Percentiles rank a stretch among this genome's conserved stretches.
phyloP scores from a whole-genome alignment of 2,329 filamentous ascomycete species.

The Cryoendolithus antarcticus region DNA sequence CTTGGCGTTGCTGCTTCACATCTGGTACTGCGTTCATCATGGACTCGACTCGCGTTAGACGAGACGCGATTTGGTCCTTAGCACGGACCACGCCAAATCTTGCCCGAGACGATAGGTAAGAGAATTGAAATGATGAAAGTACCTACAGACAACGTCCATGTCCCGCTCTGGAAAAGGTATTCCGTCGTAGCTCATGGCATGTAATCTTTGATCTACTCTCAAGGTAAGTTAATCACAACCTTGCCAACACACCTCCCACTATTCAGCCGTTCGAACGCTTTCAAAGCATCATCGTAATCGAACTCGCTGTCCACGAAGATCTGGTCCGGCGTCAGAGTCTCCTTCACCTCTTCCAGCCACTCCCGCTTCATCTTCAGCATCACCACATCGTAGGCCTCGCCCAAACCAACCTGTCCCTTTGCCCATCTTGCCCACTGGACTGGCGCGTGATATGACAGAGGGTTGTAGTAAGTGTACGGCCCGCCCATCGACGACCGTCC shows the following conservation, averaged over 20 bases:
- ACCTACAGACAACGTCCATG: too few relatives aligned
- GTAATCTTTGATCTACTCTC: neutral
- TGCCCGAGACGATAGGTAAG: too few relatives aligned
- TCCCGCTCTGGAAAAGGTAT: too few relatives aligned
- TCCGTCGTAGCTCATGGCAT: too few relatives aligned
- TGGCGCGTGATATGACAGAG: slow-evolving; percentile 10
- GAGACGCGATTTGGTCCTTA: too few relatives aligned
- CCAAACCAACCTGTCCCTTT: slow-evolving; percentile 27
- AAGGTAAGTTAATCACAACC: slow-evolving; percentile 14
- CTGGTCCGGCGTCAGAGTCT: slow-evolving; percentile 41
- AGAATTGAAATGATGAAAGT: too few relatives aligned
- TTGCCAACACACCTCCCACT: slow-evolving; percentile 23
- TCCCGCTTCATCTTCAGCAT: slow-evolving; percentile 33
- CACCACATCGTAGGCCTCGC: slow-evolving; percentile 27
- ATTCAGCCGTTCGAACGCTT: slow-evolving; percentile 24
- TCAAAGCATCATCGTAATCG: slow-evolving; percentile 41
- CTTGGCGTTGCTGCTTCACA: too few relatives aligned
- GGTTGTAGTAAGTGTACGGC: slow-evolving; percentile 20
- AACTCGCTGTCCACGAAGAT: slow-evolving; percentile 45
- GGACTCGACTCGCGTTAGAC: too few relatives aligned
- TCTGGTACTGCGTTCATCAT: too few relatives aligned
- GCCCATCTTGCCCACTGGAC: slow-evolving; percentile 21
- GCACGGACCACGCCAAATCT: too few relatives aligned
- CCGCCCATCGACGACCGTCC: slow-evolving; percentile 21
- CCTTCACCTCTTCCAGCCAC: slow-evolving; percentile 40